Conservation (phyloP, 2,329 filamentous ascomycete genomes). For the Pseudophaeomoniella oleicola region DNA sequence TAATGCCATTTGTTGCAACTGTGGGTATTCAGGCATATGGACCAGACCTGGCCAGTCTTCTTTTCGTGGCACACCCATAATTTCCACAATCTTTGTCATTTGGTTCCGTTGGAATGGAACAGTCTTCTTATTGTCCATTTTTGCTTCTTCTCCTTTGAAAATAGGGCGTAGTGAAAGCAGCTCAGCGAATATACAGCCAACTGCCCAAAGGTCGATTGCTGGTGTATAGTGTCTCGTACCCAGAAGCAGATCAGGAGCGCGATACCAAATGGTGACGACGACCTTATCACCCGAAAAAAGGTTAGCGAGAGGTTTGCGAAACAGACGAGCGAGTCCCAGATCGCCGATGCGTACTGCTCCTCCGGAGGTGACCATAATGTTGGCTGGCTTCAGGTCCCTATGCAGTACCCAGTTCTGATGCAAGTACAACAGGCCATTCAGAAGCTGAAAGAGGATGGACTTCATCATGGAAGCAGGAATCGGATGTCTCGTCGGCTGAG, state of each 20-base stretch:
- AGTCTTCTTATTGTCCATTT: constrained; percentile 97
- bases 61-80: constrained; percentile 80
- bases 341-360: constrained; percentile 94
- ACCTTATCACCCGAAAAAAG: constrained; percentile 94
- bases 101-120: constrained; percentile 96
- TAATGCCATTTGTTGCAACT: constrained; percentile 37
- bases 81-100: constrained; percentile 97
- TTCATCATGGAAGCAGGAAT: constrained; percentile 83
- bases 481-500: constrained; percentile 69
- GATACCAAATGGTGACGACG: constrained; percentile 98
- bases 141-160: constrained; percentile 97
- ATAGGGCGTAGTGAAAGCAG: constrained; percentile 80
- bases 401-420: constrained; percentile 96
- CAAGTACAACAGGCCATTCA: constrained; percentile 88
- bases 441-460: constrained; percentile 87
- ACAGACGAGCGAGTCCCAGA: constrained; percentile 77
- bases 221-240: constrained; percentile 94
- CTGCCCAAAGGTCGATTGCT: constrained; percentile 92
- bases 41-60: constrained; percentile 75
- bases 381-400: constrained; percentile 91
- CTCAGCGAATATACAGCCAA: constrained; percentile 96
- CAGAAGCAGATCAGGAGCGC: constrained; percentile 82
- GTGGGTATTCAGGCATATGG: constrained; percentile 73
- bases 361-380: constrained; percentile 90
- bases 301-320: constrained; percentile 84